Evolutionary conservation across 2,329 filamentous ascomycete species (phyloP), one percentile per base, ranked within the genome.

Genomic region (Penicillium verrucosum): DNA sequence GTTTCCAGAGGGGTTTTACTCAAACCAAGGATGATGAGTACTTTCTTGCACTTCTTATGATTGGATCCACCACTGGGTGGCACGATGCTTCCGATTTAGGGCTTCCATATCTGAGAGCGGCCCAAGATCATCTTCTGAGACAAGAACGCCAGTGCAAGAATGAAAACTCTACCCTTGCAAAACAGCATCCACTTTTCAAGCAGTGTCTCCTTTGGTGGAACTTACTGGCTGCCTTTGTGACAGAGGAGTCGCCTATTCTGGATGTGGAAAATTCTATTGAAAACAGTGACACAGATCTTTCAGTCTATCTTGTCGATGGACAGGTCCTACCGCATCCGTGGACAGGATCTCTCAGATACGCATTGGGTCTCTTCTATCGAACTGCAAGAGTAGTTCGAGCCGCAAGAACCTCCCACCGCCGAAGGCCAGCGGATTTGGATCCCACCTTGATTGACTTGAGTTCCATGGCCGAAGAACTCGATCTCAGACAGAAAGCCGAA

Each of bases 131-230:
- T 42, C 62, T 65, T 27, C 38, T 44, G 36, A 56, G 44, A 34
- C 60, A 64, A 34, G 56, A 64, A 46, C 49, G 53, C 11, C 56
- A 58, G 47, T 63, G 54, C n/a, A 60, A 59, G 14, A 60, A 52
- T 23, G 49, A 60, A 10, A 38, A 63, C 9, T 63, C 60, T 14
- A 54, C 51, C 5, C 52, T 65, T 18, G 62, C 62, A 23, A 63
- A 65, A 36, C 62, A 64, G 30, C 62, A 65, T 29, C 63, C 63
- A 10, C 45, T 65, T 6, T 63, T 64, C 40, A 61, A 64, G 30
- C 63, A 65, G 46, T 64, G 62, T 32, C 46, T 65, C 14, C 44
- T 65, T 9, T 65, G 62, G 46, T 65, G 63, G 63, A 65, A 64
- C 29, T 58, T 64, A 51, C 34, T 65, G 8, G 62, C 63, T 34